Base-by-base conservation (phyloP, 371 early-diverging fungal species). In the Saksenaea oblongispora region DNA sequence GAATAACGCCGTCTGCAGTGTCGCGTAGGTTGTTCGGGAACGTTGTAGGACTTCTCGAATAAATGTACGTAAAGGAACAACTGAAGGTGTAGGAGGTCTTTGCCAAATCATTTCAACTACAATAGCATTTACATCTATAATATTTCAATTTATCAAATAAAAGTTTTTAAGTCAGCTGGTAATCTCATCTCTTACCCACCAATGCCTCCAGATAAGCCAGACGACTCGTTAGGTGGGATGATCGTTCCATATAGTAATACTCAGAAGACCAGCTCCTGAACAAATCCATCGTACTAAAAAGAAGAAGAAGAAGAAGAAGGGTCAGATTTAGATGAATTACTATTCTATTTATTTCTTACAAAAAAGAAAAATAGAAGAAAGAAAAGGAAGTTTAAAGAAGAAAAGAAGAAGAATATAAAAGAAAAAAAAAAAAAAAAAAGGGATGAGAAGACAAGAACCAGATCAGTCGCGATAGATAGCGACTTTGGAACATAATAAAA, bases 21-120 rank as follows among this genome's bases (percentile, higher is more conserved):
- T 90, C 11, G 92, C 87, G 69, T 89, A 90, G 26, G 91, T 89
- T n/a, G 90, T 88, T 58, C 85, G 82, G 13, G 91, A 89, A 34
- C 91, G 79, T 61, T 88, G 81, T 2, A 93, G 73, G 18, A 92
- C 84, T 74, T 93, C 92, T 63, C 87, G 84, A 69, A 93, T 86
- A 67, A 92, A 92, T 56, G 78, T 69, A 34, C 84, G 76, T 15
- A 91, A 75, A 27, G 91, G 88, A 14, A 87, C 83, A 11, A 82
- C 78, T 11, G 65, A 54, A 5, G 74, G 18, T 15, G 59, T 54
- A 27, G 63, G 63, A 17, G 57, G 55, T 27, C 27, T 42, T 13
- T 55, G 44, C 87, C 87, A 87, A 56, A 85, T 84, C 15, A 80
- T 79, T 63, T 87, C 85, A 53, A 87, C 82, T 9, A 83, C 81